Evolutionary conservation across 179 eudicot species (phyloP).

Genomic region (Beta macrorhiza): DNA sequence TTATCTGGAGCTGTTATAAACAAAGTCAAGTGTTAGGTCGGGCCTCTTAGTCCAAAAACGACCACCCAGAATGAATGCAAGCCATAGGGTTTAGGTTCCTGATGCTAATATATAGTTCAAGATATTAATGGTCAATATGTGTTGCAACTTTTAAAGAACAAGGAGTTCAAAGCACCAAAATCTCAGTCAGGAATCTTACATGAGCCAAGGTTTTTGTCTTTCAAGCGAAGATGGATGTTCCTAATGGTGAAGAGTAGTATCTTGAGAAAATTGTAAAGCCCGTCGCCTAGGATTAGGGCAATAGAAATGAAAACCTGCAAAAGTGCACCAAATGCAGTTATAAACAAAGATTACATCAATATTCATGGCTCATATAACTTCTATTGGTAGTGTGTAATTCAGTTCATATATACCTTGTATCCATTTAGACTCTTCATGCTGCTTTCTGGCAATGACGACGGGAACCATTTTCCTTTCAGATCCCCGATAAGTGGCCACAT

Average conservation of each 20-base stretch:
- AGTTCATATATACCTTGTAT: slow-evolving; percentile 55
- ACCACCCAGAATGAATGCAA: background rate
- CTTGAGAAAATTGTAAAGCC: slow-evolving; percentile 79
- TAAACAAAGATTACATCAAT: background rate
- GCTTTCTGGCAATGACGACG: slow-evolving; percentile 49
- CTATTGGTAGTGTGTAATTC: background rate
- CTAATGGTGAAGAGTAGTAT: slow-evolving; percentile 49
- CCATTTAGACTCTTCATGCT: slow-evolving; percentile 94
- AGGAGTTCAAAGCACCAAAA: too few species aligned
- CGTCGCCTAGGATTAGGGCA: slow-evolving; percentile 83
- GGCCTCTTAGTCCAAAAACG: background rate
- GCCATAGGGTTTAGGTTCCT: too few species aligned
- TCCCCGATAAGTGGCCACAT: slow-evolving; percentile 86
- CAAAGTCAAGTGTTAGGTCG: slow-evolving; percentile 6
- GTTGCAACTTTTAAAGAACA: too few species aligned
- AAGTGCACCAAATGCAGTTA: slow-evolving; percentile 2
- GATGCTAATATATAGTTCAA: too few species aligned
- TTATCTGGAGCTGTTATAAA: slow-evolving; percentile 31
- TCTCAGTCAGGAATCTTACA: slow-evolving; percentile 15
- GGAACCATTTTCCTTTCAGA: slow-evolving; percentile 75
- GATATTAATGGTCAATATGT: too few species aligned
- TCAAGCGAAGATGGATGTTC: slow-evolving; percentile 43
- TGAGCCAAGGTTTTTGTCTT: slow-evolving; percentile 35
- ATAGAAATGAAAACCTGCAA: slow-evolving; percentile 84
- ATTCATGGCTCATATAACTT: background rate